Evolutionary conservation across 192 early-diverging fungal species (phyloP).

Genomic region (Bifiguratus adelaidae): DNA sequence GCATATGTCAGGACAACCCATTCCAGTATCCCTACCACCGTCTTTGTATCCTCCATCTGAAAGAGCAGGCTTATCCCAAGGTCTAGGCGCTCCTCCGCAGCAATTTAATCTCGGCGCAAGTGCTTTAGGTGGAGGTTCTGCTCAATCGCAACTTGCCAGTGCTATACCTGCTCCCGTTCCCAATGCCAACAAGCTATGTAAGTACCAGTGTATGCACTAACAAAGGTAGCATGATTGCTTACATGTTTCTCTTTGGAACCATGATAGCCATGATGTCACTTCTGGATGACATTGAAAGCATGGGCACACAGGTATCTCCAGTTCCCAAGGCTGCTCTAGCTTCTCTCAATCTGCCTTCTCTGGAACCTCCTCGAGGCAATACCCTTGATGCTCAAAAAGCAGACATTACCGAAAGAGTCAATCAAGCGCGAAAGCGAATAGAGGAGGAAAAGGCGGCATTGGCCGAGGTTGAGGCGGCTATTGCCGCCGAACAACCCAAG

Average conservation of each 20-base stretch:
- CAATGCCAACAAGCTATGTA: no score
- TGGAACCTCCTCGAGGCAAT: no score
- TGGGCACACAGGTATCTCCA: no score
- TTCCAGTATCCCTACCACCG: conserved; percentile 44
- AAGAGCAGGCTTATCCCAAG: conserved; percentile 5
- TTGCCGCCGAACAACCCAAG: conserved; percentile 29
- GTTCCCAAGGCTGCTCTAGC: no score
- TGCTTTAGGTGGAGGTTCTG: not conserved
- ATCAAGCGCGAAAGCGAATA: no score
- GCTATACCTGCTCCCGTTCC: no score
- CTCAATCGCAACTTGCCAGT: not conserved
- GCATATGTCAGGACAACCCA: conserved; percentile 31
- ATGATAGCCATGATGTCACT: no score
- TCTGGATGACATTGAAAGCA: no score
- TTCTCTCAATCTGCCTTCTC: no score
- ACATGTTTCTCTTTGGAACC: not conserved
- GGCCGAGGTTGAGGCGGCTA: conserved; percentile 35
- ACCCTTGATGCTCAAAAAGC: no score
- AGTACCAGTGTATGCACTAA: no score
- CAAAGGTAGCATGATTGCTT: not conserved
- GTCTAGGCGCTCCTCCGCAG: not conserved
- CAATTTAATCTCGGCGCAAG: not conserved
- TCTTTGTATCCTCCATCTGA: conserved; percentile 45
- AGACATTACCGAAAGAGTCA: no score
- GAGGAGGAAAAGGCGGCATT: conserved; percentile 18